Conservation (phyloP, 2,329 filamentous ascomycete species). For the Ceratocystiopsis sp. region DNA sequence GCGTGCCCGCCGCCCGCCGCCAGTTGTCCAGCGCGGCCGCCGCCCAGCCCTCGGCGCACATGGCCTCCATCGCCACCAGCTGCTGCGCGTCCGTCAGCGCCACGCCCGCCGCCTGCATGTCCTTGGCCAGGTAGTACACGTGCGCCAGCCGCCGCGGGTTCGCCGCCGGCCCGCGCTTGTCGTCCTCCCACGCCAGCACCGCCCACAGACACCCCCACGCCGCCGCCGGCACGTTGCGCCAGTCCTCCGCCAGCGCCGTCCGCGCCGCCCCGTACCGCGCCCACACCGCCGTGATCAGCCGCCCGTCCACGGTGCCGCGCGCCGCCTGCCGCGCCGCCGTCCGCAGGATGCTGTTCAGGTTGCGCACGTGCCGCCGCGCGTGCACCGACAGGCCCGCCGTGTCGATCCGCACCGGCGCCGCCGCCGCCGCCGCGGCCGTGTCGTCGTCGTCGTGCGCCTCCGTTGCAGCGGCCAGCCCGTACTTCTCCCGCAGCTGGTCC, state of each 20-base stretch:
- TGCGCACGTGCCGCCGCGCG: conserved; percentile 10
- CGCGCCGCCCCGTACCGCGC: conserved; percentile 31
- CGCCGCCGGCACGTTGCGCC: conserved; percentile 38
- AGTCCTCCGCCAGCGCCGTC: conserved; percentile 24
- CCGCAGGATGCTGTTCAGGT: conserved; percentile 16
- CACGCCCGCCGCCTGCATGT: conserved; percentile 44
- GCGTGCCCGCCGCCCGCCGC: conserved; percentile 36
- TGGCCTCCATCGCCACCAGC: conserved; percentile 49
- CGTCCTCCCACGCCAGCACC: conserved; percentile 30
- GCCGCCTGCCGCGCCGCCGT: conserved; percentile 18
- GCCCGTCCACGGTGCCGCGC: conserved; percentile 15
- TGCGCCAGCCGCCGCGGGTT: conserved; percentile 42
- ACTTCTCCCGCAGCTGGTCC: conserved; percentile 4
- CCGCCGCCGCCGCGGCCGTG: no score
- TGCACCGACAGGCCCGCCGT: conserved; percentile 11
- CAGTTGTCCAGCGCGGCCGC: conserved; percentile 45
- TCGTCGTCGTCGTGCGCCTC: no score
- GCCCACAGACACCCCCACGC: conserved; percentile 53
- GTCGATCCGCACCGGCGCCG: conserved; percentile 5
- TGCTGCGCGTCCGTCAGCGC: conserved; percentile 39
- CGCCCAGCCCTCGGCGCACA: conserved; percentile 45
- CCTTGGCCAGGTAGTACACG: conserved; percentile 43
- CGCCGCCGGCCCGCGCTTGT: background rate
- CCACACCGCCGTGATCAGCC: conserved; percentile 22
- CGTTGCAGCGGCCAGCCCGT: conserved; percentile 5